These are phyloP conservation scores for Cornus controversa DNA, from an alignment of 148 eudicot genomes.

Conservation along the genomic window DNA sequence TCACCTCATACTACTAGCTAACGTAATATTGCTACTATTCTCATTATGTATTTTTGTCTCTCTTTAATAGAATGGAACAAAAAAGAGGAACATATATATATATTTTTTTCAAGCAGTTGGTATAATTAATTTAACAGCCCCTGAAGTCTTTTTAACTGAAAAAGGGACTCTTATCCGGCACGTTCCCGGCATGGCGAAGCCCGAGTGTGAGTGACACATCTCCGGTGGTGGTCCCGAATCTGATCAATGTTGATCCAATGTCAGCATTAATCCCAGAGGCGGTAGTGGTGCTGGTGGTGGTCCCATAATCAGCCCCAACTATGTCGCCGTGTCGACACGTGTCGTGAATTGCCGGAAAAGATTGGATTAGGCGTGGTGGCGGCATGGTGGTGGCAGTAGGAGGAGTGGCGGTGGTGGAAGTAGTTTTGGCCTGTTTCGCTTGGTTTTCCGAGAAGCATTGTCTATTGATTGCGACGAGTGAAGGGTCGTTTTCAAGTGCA, in stretches of 20 bases:
- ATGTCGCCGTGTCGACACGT: constrained; percentile 9
- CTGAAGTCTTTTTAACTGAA: too few relatives aligned
- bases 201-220: constrained; percentile 88
- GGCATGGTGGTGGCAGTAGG: constrained; percentile 7
- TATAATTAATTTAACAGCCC: constrained; percentile 27
- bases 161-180: constrained; percentile 49
- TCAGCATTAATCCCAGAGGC: neutral
- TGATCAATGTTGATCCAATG: constrained; percentile 47
- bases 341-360: constrained; percentile 9
- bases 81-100: neutral
- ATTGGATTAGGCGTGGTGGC: neutral
- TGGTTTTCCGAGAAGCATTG: constrained; percentile 34
- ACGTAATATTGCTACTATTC: neutral
- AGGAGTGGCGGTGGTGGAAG: neutral
- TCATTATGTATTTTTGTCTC: neutral
- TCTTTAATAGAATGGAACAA: neutral
- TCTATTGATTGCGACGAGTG: constrained; percentile 34
- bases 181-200: constrained; percentile 74
- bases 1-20: neutral
- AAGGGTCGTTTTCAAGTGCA: constrained; percentile 45
- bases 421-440: constrained; percentile 12
- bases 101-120: neutral
- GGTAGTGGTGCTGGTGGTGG: constrained; percentile 1
- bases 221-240: constrained; percentile 51
- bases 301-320: constrained; percentile 15